Base-by-base conservation (phyloP, 176 grass and related monocot genomes). In the Bonia amplexicaulis region DNA sequence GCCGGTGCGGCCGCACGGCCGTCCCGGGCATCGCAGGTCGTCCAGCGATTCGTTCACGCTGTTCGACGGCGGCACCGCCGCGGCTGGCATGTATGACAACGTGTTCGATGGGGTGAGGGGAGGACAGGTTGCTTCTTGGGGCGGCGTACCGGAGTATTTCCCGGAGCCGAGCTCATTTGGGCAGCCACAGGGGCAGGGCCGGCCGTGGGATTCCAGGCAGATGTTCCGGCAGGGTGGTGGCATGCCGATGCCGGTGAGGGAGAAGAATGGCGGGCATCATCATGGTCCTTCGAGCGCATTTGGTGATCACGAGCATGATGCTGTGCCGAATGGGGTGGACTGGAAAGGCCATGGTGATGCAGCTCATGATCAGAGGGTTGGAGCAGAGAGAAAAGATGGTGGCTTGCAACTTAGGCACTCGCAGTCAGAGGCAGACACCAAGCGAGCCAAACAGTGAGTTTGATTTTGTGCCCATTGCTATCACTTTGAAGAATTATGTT, bases 21-120 rank as follows among this genome's bases (percentile, higher is more conserved):
- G 82, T 20, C 88, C 89, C 5, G 78, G 81, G 16, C 95, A 97
- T 76, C 93, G 92, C 40, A 92, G 95, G 51, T 95, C 95, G 51
- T 93, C 90, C 52, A 97, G 95, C 76, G 95, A 97, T 44, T 95
- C 95, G 23, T 93, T 95, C 73, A 86, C 95, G 33, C 69, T 92
- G 72, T 90, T 97, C 37, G 89, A 91, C 45, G 79, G 88, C 12
- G 45, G 77, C 2, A 74, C 42, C 39, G 14, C 89, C 11, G 80
- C 74, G 2, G 80, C 69, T 49, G 84, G 71, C 66, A 89, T 81
- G 51, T 39, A 66, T 26, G 76, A 76, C 48, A 91, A 85, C 70
- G 92, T 82, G 33, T 85, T 86, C 37, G 78, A 90, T n/a, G 88
- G 78, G 47, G 70, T 77, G 83, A 90, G 64, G 45, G 83, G 69